Evolutionary conservation across 2,329 filamentous ascomycete genomes (phyloP), one percentile per base, ranked within the genome.

Genomic region (Sphaerulina populicola): DNA sequence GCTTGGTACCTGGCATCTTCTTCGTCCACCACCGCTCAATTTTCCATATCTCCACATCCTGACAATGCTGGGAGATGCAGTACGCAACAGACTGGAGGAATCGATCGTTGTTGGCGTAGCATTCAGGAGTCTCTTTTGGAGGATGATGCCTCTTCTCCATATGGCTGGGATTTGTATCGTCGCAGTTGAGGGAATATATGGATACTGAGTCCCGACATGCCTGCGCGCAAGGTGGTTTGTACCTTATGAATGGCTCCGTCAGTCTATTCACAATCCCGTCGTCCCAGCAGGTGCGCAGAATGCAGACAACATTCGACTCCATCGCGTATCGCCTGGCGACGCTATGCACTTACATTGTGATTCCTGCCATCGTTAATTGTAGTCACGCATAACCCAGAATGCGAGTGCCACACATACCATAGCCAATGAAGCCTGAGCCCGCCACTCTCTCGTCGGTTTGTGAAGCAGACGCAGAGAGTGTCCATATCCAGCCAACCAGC

Each of bases 21-120:
- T 53, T 12, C 33, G 56, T 51, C 50, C 66, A 69, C 54, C 63
- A 69, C 35, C 57, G 53, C 9, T 60, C 64, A 18, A 67, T 57
- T 33, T 58, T 53, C 42, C 62, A 62, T 6, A 44, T 49, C 21
- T 58, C 49, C 6, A 56, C 40, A 23, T 60, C 53, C 6, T 52
- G 18, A 49, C 66, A 68, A 15, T 58, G 59, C 4, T 49, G 41
- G 0, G 56, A 48, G 29, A 67, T 57, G 47, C 66, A 68, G 37
- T 60, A 64, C 3, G 65, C 60, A 3, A 68, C 52, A 1, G 61
- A 64, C 36, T 60, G 52, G 3, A 67, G 56, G 47, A 58, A 68
- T 1, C 57, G 39, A 18, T 55, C 42, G 46, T 64, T 57, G 37
- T 51, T 58, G 18, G 65, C 64, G 40, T 64, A 64, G 57, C 66